A percentile compares a stretch with the other conserved stretches of the same genome.
phyloP scores from a whole-genome alignment of 176 grass and related monocot species.

The Carex pumila region DNA sequence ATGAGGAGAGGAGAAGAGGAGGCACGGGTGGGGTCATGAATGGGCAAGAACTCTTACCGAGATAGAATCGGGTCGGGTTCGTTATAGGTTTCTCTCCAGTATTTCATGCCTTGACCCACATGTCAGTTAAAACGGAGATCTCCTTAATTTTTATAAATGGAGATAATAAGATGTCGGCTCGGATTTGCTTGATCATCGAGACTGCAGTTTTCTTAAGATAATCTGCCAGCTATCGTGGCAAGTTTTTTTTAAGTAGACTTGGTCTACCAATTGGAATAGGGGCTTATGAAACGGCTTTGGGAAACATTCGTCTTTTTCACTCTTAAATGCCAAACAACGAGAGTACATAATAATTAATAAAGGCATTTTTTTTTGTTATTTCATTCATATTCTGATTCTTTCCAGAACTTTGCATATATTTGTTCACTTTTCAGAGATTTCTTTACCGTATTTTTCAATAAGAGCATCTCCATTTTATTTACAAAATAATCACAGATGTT shows the following conservation, averaged over 20 bases:
- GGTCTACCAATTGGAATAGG: background rate
- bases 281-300: background rate
- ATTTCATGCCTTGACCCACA: background rate
- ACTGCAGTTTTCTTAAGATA: background rate
- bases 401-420: background rate
- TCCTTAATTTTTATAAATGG: background rate
- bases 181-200: background rate
- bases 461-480: background rate
- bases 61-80: background rate
- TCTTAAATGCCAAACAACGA: background rate
- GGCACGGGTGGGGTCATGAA: background rate
- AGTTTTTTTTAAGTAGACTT: background rate
- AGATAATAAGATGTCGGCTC: background rate
- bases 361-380: background rate
- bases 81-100: background rate
- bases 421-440: background rate
- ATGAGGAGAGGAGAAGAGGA: background rate
- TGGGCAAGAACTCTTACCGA: background rate
- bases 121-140: background rate
- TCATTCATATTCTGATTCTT: conserved; percentile 7
- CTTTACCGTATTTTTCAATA: background rate
- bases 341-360: background rate
- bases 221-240: conserved; percentile 2
- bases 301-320: background rate
- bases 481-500: background rate